Percentiles rank a stretch among this genome's conserved stretches.
Evolutionary conservation across 148 eudicot genomes (phyloP).

Genomic region (Arctostaphylos glauca): DNA sequence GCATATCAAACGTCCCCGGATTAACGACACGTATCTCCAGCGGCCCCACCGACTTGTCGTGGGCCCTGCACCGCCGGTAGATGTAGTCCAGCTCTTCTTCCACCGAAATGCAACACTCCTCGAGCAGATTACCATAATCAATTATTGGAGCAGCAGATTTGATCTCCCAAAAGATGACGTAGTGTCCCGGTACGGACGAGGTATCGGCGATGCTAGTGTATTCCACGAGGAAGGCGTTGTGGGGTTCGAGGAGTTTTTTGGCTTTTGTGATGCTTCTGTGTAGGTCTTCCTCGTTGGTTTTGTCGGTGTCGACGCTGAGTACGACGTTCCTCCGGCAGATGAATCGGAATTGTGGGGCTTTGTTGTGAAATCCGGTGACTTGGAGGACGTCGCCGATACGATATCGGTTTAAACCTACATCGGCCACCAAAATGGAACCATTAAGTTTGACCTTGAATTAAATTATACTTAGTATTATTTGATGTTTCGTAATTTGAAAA

Average conservation of each 20-base stretch:
- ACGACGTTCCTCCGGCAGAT: conserved; percentile 70
- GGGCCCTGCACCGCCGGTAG: conserved; percentile 54
- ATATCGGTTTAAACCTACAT: conserved; percentile 59
- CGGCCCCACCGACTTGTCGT: conserved; percentile 66
- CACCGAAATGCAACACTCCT: conserved; percentile 60
- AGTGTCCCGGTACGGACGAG: conserved; percentile 72
- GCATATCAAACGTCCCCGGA: conserved; percentile 57
- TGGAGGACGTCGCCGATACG: conserved; percentile 78
- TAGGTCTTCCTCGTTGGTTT: conserved; percentile 70
- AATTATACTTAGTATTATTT: neutral
- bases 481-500: neutral
- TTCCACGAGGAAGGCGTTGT: conserved; percentile 49
- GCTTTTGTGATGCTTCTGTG: conserved; percentile 65
- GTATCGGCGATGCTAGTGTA: conserved; percentile 73
- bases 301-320: conserved; percentile 73
- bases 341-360: conserved; percentile 75
- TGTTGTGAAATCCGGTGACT: conserved; percentile 69
- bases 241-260: conserved; percentile 48
- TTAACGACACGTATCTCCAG: conserved; percentile 66
- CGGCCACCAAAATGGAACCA: neutral
- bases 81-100: conserved; percentile 66
- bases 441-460: neutral
- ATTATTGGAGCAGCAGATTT: neutral
- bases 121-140: conserved; percentile 23
- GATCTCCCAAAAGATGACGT: conserved; percentile 74